Conservation (phyloP, 2,329 filamentous ascomycete genomes). For the Aureobasidium namibiae region DNA sequence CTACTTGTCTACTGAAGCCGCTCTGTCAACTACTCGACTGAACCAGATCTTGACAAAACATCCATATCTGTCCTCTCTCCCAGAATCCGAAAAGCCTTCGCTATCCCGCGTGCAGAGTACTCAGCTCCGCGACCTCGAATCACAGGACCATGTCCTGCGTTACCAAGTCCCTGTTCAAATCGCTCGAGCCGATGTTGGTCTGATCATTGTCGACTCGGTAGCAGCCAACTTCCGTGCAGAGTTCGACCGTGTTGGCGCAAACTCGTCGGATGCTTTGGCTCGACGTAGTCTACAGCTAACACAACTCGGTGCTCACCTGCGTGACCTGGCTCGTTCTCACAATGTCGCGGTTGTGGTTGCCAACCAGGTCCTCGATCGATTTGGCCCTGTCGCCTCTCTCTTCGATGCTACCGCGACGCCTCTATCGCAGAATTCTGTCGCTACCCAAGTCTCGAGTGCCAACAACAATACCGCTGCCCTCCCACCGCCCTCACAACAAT, state of each 20-base stretch:
- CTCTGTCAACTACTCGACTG: slow-evolving; percentile 73
- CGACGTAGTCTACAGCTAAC: slow-evolving; percentile 69
- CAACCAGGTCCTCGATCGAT: slow-evolving; percentile 92
- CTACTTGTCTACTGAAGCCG: slow-evolving; percentile 89
- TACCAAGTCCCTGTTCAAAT: slow-evolving; percentile 88
- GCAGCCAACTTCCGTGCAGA: slow-evolving; percentile 94
- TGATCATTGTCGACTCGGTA: slow-evolving; percentile 83
- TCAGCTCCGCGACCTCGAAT: slow-evolving; percentile 79
- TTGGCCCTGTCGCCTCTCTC: slow-evolving; percentile 35
- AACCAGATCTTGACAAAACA: slow-evolving; percentile 67
- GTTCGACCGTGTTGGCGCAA: slow-evolving; percentile 50
- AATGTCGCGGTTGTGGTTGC: slow-evolving; percentile 80
- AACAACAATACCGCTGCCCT: not conserved
- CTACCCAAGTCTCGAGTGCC: not conserved
- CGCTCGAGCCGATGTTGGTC: slow-evolving; percentile 63
- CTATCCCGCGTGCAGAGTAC: slow-evolving; percentile 73
- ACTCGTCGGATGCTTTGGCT: slow-evolving; percentile 45
- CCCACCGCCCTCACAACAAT: slow-evolving; percentile 5
- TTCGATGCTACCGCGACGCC: slow-evolving; percentile 4
- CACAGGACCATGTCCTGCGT: slow-evolving; percentile 87
- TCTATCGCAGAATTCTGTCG: not conserved
- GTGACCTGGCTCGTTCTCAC: slow-evolving; percentile 65
- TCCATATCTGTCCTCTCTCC: slow-evolving; percentile 46
- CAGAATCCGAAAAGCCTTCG: slow-evolving; percentile 45
- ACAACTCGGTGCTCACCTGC: slow-evolving; percentile 65